Percentiles rank a stretch among this genome's conserved stretches.
Conservation (phyloP, 345 rosid genomes). For the Erucastrum elatum region DNA sequence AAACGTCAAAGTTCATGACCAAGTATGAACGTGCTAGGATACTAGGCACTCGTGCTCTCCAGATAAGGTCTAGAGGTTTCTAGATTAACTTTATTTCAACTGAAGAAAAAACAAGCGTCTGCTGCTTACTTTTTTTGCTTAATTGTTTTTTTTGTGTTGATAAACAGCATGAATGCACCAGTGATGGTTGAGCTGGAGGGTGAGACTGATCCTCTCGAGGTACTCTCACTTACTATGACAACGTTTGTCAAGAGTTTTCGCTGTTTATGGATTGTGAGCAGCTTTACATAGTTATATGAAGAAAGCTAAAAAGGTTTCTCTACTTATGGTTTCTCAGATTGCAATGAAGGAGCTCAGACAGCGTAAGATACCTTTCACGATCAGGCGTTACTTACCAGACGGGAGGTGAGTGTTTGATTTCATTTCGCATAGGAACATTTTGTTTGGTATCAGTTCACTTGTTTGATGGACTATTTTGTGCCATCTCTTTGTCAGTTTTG, state of each 20-base stretch:
- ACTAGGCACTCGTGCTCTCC: constrained; percentile 78
- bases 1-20: constrained; percentile 75
- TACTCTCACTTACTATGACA: constrained; percentile 11
- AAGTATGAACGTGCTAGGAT: constrained; percentile 82
- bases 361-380: constrained; percentile 10
- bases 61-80: constrained; percentile 53
- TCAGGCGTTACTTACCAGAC: constrained; percentile 19
- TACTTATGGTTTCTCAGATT: background rate
- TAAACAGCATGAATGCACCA: constrained; percentile 82
- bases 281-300: background rate
- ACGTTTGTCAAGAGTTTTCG: too few species aligned
- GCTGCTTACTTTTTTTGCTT: background rate
- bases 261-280: too few species aligned
- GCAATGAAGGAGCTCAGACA: constrained; percentile 17
- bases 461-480: background rate
- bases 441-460: background rate
- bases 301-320: background rate
- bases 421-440: background rate
- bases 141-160: background rate
- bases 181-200: constrained; percentile 90
- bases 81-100: too few species aligned
- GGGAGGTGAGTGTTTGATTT: constrained; percentile 52
- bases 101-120: too few species aligned
- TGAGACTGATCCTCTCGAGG: constrained; percentile 86
- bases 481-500: constrained; percentile 46